phyloP scores from a whole-genome alignment of 2,329 filamentous ascomycete species.

The Pseudofabraea citricarpa region DNA sequence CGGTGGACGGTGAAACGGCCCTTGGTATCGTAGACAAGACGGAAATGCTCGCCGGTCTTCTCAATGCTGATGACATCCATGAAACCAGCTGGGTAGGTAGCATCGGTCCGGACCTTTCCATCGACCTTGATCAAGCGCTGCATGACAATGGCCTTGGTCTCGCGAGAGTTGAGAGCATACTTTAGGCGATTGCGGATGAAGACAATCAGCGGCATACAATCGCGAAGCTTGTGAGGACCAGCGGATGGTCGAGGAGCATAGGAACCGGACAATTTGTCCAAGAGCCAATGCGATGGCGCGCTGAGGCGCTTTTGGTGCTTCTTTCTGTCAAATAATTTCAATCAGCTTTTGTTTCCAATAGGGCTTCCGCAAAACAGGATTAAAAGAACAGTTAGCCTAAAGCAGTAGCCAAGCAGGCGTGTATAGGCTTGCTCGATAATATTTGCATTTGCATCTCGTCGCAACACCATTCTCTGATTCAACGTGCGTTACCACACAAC shows the following conservation, averaged over 20 bases:
- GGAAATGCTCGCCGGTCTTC: constrained; percentile 99
- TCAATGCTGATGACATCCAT: constrained; percentile 99
- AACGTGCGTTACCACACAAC: no score
- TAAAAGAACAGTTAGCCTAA: no score
- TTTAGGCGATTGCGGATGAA: constrained; percentile 97
- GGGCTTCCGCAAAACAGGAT: no score
- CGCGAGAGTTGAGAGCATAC: constrained; percentile 98
- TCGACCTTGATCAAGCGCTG: constrained; percentile 99
- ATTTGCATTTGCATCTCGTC: no score
- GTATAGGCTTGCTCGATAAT: no score
- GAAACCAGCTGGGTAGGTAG: constrained; percentile 95
- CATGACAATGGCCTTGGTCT: constrained; percentile 97
- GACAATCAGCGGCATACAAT: constrained; percentile 98
- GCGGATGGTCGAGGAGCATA: constrained; percentile 67
- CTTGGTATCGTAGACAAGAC: constrained; percentile 99
- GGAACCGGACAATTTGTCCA: constrained; percentile 97
- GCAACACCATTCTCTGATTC: no score
- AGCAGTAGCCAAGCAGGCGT: no score
- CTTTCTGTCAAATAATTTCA: constrained; percentile 55
- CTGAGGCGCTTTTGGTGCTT: constrained; percentile 99
- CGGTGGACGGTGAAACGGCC: constrained; percentile 99
- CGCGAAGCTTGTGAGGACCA: constrained; percentile 98
- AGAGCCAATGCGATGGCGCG: constrained; percentile 98
- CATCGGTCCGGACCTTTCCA: constrained; percentile 98
- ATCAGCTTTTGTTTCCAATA: constrained; percentile 10